These are phyloP conservation scores for Coemansia sp. DNA, from an alignment of 192 early-diverging fungal genomes.

Conservation along the genomic window DNA sequence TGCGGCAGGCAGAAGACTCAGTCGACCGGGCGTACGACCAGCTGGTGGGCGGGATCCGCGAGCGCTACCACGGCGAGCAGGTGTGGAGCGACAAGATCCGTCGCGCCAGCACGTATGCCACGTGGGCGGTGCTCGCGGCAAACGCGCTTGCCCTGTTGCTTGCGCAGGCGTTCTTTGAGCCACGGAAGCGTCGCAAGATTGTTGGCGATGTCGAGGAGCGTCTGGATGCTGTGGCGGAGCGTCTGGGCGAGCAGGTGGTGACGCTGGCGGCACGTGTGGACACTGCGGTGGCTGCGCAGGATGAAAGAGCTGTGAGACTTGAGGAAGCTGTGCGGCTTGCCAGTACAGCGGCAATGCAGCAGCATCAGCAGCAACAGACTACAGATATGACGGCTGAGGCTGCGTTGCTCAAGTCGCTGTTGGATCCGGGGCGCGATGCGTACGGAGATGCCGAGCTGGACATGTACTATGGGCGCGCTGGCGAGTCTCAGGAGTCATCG, in stretches of 20 bases:
- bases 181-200: conserved; percentile 63
- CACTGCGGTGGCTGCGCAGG: conserved; percentile 1
- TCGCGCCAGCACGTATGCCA: conserved; percentile 69
- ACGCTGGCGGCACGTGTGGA: not conserved
- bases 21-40: conserved; percentile 65
- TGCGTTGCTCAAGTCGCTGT: not conserved
- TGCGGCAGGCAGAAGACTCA: conserved; percentile 56
- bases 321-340: no score
- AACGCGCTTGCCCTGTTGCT: conserved; percentile 65
- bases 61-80: conserved; percentile 80
- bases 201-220: conserved; percentile 66
- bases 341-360: no score
- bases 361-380: no score
- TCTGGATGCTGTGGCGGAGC: conserved; percentile 46
- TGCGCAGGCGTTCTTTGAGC: conserved; percentile 75
- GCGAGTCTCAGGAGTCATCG: not conserved
- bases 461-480: conserved; percentile 32
- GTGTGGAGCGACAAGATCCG: conserved; percentile 87
- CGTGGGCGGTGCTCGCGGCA: conserved; percentile 67
- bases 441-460: conserved; percentile 47
- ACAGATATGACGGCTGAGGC: not conserved
- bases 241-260: conserved; percentile 32
- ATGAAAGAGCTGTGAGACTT: not conserved
- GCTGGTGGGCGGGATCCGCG: conserved; percentile 66
- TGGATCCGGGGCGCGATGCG: conserved; percentile 2